Evolutionary conservation across 495 filamentous ascomycete species (phyloP), one percentile per base, ranked within the genome.

Genomic region (Tetracladium setigerum): DNA sequence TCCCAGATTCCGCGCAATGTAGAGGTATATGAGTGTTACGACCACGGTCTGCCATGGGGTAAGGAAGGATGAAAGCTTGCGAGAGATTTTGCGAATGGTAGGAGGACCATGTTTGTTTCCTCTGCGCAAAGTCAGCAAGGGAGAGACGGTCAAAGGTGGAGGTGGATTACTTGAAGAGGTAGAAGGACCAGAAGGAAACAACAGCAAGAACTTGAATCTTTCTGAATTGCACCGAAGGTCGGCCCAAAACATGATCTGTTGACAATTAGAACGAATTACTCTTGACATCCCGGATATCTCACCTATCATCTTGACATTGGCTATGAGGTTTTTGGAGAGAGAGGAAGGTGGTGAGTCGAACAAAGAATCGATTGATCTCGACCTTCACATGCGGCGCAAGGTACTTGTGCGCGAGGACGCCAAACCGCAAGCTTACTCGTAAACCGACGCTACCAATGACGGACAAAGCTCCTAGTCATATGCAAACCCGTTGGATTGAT

Each of bases 181-280:
- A 95, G 15, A 82, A 63, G 13, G 84, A 88, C 94, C 92, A 97
- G 57, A 96, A 94, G 0, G 83, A 77, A 15, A 97, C 74, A 0
- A 96, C 92, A 19, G 85, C 82, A 47, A 96, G 77, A 52, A 98
- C 89, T 63, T 98, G 91, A 18, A 94, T 82, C 58, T 95, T 88
- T 48, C 92, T 83, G 59, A 92, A 95, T 66, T 86, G 81, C 50
- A 84, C 82, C 7, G 89, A 95, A 30, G 92, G 92, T 52, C 86
- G 79, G 49, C 92, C 92, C 32, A 98, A 76, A 45, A 96, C 81
- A 69, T 98, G 92, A 62, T 98, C 92, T 61, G 19, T 11, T n/a
- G 18, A 10, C 19, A 18, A 31, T 32, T 48, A 53, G 38, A 30
- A 47, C 38, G 10, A 18, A 10, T 11, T n/a, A 30, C 12, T 11